Evolutionary conservation across 257 asterid genomes (phyloP).

Genomic region (Voacanga thouarsii): DNA sequence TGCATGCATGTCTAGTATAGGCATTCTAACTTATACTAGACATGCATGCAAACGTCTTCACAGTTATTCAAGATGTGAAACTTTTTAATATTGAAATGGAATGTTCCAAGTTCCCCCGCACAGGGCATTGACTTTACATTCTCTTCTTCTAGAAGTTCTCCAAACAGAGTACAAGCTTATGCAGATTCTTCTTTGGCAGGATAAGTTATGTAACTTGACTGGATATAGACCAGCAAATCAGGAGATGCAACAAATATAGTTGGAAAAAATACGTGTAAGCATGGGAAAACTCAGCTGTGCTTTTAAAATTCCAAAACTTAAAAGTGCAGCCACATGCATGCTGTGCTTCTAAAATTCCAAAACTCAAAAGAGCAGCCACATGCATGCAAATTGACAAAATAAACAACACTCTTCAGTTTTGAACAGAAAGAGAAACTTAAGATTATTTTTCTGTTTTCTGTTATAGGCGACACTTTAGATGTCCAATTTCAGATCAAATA

Average conservation of each 20-base stretch:
- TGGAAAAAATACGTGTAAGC: not conserved
- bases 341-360: not conserved
- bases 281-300: not conserved
- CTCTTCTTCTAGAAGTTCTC: not conserved
- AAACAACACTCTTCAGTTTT: not conserved
- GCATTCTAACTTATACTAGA: not conserved
- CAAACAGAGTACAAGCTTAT: not conserved
- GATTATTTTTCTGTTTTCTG: not conserved
- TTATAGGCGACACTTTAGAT: not conserved
- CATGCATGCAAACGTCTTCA: not conserved
- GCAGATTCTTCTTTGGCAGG: not conserved
- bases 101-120: not conserved
- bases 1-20: too few relatives aligned
- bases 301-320: not conserved
- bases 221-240: not conserved
- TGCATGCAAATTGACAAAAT: not conserved
- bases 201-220: not conserved
- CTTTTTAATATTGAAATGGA: not conserved
- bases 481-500: not conserved
- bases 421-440: not conserved
- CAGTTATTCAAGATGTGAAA: not conserved
- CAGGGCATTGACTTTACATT: not conserved
- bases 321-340: not conserved
- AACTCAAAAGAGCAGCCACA: not conserved
- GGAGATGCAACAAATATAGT: not conserved